Evolutionary conservation across 2,329 filamentous ascomycete species (phyloP), one percentile per base, ranked within the genome.

Genomic region (Xylariales sp.): DNA sequence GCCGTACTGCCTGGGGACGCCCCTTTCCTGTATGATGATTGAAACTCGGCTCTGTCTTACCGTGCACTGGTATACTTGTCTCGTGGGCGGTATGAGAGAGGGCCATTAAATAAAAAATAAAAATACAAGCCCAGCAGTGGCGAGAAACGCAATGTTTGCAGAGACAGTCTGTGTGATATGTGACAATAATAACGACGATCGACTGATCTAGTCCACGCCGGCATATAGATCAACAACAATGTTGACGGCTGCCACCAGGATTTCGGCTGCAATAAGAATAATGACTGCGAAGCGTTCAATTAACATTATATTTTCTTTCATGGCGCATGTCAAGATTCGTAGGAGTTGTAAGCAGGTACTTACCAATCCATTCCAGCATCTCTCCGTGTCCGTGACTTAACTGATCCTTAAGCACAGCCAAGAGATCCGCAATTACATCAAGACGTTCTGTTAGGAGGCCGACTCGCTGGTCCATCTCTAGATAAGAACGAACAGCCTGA

Each of bases 391-490:
- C 89, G 57, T 95, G 89, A 50, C 88, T 95, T 50, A 97, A 67
- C 67, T 97, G 90, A 62, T 96, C 93, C 64, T 97, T 96, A 37
- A 98, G 67, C 42, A 97, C 91, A 4, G 90, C 88, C 44, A 98
- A 66, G 57, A 97, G 63, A 67, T 97, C 93, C 16, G 87, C 88
- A 69, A 97, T 95, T 38, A 98, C 93, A 47, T 90, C 85, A 49
- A 98, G 66, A 39, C 93, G 74, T 60, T 97, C 91, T 10, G 88
- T 97, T 55, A 98, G 67, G 27, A 98, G 70, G 17, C 82, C 81
- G 11, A 97, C 91, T 40, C 93, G 74, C 69, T 97, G 93, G 62
- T 97, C 93, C 86, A 98, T 97, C 68, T 98, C 93, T 15, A 98
- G 72, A 60, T 98, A 98, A 58, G 85, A 93, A 40, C 93, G 76